A percentile compares a stretch with the other conserved stretches of the same genome.
Conservation (phyloP, 202 grass and related monocot species). For the Digitaria exilis region DNA sequence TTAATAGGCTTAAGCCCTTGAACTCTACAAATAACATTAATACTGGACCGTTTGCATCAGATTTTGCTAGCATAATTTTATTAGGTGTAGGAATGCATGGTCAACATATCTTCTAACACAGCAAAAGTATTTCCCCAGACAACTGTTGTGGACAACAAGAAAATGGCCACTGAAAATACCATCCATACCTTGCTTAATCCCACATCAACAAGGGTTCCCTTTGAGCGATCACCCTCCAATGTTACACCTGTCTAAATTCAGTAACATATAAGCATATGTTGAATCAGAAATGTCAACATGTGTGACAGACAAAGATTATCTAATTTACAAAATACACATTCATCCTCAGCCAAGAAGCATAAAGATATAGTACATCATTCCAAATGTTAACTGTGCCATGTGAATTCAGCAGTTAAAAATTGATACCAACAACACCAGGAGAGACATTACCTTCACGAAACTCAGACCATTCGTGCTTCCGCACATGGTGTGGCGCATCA, state of each 20-base stretch:
- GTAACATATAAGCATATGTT: conserved; percentile 41
- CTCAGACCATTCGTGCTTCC: conserved; percentile 86
- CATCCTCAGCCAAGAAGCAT: neutral
- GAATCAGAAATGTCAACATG: conserved; percentile 13
- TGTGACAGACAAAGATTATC: neutral
- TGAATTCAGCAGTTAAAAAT: neutral
- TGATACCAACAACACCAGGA: neutral
- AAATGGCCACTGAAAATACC: neutral
- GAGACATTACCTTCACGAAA: conserved; percentile 85
- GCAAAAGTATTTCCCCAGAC: neutral
- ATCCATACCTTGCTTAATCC: conserved; percentile 89
- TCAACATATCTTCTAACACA: neutral
- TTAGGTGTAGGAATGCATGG: neutral
- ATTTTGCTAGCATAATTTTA: neutral
- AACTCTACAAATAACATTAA: neutral
- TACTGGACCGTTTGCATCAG: neutral
- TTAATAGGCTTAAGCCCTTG: neutral
- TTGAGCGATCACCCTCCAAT: conserved; percentile 69
- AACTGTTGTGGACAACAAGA: neutral
- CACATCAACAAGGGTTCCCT: conserved; percentile 86
- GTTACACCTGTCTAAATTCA: conserved; percentile 73
- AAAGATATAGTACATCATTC: neutral
- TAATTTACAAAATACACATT: neutral
- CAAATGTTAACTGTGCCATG: neutral
- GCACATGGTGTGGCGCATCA: conserved; percentile 91